A percentile compares a stretch with the other conserved stretches of the same genome.
phyloP scores from a whole-genome alignment of 2,329 filamentous ascomycete species.

The Ceratocystis cacaofunesta region DNA sequence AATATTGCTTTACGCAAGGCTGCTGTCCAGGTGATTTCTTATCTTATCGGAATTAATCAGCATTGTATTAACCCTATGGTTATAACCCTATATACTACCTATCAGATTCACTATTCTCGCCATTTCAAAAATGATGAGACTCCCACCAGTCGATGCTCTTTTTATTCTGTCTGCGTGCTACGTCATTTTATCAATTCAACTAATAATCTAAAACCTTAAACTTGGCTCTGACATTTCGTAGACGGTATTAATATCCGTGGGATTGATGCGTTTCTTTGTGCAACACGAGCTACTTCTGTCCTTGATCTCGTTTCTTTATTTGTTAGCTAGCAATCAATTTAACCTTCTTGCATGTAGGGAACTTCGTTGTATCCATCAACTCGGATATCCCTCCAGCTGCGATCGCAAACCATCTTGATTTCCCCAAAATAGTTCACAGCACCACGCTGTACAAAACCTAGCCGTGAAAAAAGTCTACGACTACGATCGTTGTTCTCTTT shows the following conservation, averaged over 20 bases:
- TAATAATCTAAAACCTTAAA: too few species aligned
- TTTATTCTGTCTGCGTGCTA: too few species aligned
- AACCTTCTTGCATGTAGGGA: neutral
- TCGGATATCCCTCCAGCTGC: slow-evolving; percentile 16
- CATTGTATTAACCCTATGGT: too few species aligned
- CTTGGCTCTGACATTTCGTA: too few species aligned
- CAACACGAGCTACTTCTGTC: neutral
- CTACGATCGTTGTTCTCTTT: slow-evolving; percentile 40
- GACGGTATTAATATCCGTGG: neutral
- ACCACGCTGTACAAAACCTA: slow-evolving; percentile 39
- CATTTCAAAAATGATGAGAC: too few species aligned
- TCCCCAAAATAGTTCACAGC: slow-evolving; percentile 46
- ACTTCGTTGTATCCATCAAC: slow-evolving; percentile 10
- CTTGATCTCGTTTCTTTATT: neutral
- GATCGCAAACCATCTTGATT: slow-evolving; percentile 27
- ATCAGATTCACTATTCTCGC: too few species aligned
- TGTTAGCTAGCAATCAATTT: neutral
- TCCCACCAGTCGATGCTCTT: too few species aligned
- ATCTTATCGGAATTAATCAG: too few species aligned
- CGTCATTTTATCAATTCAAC: too few species aligned
- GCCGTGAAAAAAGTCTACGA: slow-evolving; percentile 34
- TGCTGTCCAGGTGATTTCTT: too few species aligned
- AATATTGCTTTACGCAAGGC: too few species aligned
- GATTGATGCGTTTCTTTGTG: neutral
- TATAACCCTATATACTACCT: too few species aligned